Evolutionary conservation across 176 grass and related monocot genomes (phyloP).

Genomic region (Juncus inflexus): DNA sequence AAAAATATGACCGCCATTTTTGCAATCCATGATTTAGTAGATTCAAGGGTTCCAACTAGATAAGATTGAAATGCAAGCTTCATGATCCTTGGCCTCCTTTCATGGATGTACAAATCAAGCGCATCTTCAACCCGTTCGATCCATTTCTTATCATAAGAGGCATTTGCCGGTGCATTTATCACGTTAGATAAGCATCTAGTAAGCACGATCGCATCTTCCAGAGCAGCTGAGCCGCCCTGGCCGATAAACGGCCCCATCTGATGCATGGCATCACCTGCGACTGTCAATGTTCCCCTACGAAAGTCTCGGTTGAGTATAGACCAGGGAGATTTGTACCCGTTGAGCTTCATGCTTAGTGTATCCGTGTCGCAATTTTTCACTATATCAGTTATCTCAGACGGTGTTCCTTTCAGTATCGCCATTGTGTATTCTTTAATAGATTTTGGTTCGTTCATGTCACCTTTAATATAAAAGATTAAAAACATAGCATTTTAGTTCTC

Average conservation of each 20-base stretch:
- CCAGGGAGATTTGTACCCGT: constrained; percentile 42
- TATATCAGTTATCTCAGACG: constrained; percentile 24
- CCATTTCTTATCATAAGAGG: neutral
- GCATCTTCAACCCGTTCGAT: constrained; percentile 19
- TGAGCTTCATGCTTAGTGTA: neutral
- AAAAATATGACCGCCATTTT: constrained; percentile 21
- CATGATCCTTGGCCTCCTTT: constrained; percentile 12
- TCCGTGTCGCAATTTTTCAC: constrained; percentile 21
- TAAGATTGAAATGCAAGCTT: constrained; percentile 17
- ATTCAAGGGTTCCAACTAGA: neutral
- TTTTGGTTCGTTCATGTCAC: neutral
- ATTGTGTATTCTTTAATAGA: constrained; percentile 8
- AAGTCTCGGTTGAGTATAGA: constrained; percentile 22
- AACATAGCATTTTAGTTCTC: too few relatives aligned
- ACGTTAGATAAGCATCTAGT: neutral
- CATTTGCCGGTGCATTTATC: neutral
- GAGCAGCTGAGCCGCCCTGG: too few relatives aligned
- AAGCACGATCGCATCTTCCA: too few relatives aligned
- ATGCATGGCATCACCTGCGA: constrained; percentile 64
- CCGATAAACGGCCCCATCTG: constrained; percentile 44
- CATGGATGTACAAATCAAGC: constrained; percentile 23
- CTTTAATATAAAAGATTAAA: neutral
- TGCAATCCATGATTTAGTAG: constrained; percentile 19
- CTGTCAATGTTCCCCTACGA: constrained; percentile 27
- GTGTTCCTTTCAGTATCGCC: constrained; percentile 16